Percentiles rank a stretch among this genome's conserved stretches.
Conservation (phyloP, 208 protist species). For the Leishmania arabica region DNA sequence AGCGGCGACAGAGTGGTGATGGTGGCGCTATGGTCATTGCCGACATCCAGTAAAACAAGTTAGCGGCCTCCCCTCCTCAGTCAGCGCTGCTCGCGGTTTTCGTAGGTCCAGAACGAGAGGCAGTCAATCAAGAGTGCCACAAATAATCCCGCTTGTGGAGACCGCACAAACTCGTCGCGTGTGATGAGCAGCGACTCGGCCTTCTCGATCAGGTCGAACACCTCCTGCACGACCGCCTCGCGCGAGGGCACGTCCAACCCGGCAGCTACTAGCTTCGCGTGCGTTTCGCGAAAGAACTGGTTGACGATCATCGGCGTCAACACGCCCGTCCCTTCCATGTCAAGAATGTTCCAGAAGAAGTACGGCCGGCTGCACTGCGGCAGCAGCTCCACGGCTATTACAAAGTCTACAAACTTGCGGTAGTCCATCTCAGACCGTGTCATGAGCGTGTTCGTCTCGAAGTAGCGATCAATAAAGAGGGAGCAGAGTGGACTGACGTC, state of each 20-base stretch:
- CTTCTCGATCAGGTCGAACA: slow-evolving; percentile 90
- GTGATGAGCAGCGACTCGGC: slow-evolving; percentile 81
- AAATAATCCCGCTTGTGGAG: slow-evolving; percentile 83
- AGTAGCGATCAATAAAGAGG: slow-evolving; percentile 91
- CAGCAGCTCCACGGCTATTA: slow-evolving; percentile 87
- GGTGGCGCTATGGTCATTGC: not conserved
- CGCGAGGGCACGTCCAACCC: slow-evolving; percentile 65
- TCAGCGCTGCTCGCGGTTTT: slow-evolving; percentile 75
- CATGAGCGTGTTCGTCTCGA: slow-evolving; percentile 90
- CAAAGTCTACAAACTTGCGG: slow-evolving; percentile 94
- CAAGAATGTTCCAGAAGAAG: slow-evolving; percentile 92
- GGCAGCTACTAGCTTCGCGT: slow-evolving; percentile 72
- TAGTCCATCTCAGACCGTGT: slow-evolving; percentile 90
- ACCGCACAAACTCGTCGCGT: slow-evolving; percentile 83
- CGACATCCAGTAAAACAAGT: not conserved
- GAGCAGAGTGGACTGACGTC: slow-evolving; percentile 78
- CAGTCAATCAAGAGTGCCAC: slow-evolving; percentile 89
- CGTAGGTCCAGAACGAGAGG: slow-evolving; percentile 90
- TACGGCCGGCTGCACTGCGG: slow-evolving; percentile 73
- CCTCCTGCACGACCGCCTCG: slow-evolving; percentile 88
- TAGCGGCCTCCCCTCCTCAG: not conserved
- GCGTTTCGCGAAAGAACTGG: slow-evolving; percentile 89
- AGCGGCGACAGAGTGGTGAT: not conserved
- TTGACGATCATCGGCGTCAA: slow-evolving; percentile 82
- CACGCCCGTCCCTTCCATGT: slow-evolving; percentile 69